Base-by-base conservation (phyloP, 2,329 filamentous ascomycete genomes). In the Botrytis aclada region DNA sequence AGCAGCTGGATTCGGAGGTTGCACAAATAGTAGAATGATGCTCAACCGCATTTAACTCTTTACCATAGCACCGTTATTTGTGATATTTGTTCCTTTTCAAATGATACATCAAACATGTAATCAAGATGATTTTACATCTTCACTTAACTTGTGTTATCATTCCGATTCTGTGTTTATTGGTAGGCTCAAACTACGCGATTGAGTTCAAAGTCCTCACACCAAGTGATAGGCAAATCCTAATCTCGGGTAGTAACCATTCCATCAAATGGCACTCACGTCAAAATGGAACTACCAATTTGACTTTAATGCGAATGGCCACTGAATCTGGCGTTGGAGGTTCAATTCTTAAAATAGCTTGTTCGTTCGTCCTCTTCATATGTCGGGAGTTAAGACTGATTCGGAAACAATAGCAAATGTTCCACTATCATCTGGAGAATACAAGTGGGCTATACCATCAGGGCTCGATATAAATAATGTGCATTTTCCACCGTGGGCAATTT, bases 401-500 rank as follows among this genome's bases (percentile, higher is more conserved):
- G 14, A 32, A 65, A 34, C 34, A 41, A 54, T 22, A 70, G 67
- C 67, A 34, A 65, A 65, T 54, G 29, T 71, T 32, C 45, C 60
- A 39, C 12, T 71, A 32, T 63, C 20, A n/a, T 43, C 69, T 12
- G 58, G 43, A 43, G 39, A 41, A 56, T 71, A 65, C 6, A 5
- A 47, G n/a, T 65, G 69, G 69, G 43, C 29, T 39, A 16, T 65
- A 54, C 69, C 69, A 12, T 6, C 25, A 25, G 69, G 69, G n/a
- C 60, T 71, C n/a, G 69, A 71, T 56, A 58, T 65, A 25, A 71
- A 71, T 64, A 64, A 65, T 43, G 69, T 58, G n/a, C 37, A 71
- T 37, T 71, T 65, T 34, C 61, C 69, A 14, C 69, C 69, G 34
- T 71, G 69, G 69, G 61, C 22, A 10, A n/a, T 71, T 64, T 43